Base-by-base conservation (phyloP, 805 yeast species). In the Hanseniaspora osmophila region DNA sequence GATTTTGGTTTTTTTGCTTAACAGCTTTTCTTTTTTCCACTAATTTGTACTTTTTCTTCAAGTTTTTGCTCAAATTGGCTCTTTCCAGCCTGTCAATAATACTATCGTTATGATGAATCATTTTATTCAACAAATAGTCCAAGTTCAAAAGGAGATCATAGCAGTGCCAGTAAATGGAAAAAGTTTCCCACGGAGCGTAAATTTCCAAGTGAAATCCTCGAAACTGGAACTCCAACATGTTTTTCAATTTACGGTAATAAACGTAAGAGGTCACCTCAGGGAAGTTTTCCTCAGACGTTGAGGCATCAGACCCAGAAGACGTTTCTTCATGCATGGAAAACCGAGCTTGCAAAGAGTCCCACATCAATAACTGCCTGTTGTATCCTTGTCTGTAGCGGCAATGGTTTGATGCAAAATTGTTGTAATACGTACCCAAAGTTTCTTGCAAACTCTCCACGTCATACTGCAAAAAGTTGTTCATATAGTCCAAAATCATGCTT, bases 331-430 rank as follows among this genome's bases (percentile, higher is more conserved):
- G 66, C 5, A 66, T 61, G 54, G 85, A 94, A 44, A 82, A 70
- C 37, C 71, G 71, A 10, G 83, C 92, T 55, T 90, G 96, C 30
- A 84, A 64, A 1, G 86, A 71, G 60, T 90, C 96, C 82, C 90
- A 84, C 2, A 71, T 51, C 41, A 71, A 54, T 46, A 77, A 55
- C 54, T 72, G 66, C 55, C 78, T 67, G 50, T 78, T 65, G 54
- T 80, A 63, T 50, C 81, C 74, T 58, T 85, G 95, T 50, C 96
- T 75, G 55, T 85, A 87, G 46, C 95, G 71, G 43, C 94, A 77
- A 33, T 86, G 78, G 54, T 90, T 90, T 58, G 38, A 35, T n/a
- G 18, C 16, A 35, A 35, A 35, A n/a, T 35, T 35, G 18, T 35
- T n/a, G 16, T 35, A 35, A 35, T 35, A 35, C 6, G 11, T 35